Base-by-base conservation (phyloP, 352 stramenopile species). In the Pythium rishiriense region DNA sequence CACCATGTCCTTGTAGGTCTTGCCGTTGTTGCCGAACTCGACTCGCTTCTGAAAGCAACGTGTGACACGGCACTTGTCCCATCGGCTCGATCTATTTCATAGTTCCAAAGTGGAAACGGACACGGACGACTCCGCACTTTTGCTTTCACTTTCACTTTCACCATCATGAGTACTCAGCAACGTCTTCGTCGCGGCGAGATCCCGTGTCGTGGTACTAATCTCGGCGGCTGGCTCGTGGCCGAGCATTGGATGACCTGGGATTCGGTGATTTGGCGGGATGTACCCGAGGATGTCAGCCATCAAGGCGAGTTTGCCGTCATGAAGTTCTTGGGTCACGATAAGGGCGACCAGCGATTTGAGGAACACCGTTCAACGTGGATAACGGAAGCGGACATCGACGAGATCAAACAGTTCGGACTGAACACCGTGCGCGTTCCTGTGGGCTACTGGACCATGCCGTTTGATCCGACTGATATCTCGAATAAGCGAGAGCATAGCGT, bases 191-290 rank as follows among this genome's bases (percentile, higher is more conserved):
- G 62, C 43, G 62, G 62, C 25, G 63, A 70, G 56, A 70, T 65
- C 56, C 63, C 73, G 12, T 81, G 68, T 58, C 77, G 83, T 8
- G 89, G 87, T 4, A 76, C 90, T 12, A 97, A 97, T 66, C 71
- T 96, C 26, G 89, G 87, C 10, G 87, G 89, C 25, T 97, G 89
- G 89, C 75, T 96, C 7, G 69, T 97, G 1, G 63, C 83, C 28
- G 90, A 97, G 72, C 71, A 84, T 51, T 96, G 87, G 74, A 93
- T 97, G 73, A 93, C 83, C 15, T 84, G 78, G 64, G 71, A 85
- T 15, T 85, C 83, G 4, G 82, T 72, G 21, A 91, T 97, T 60
- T 96, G 96, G 80, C 78, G 79, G 26, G 87, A 91, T 54, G 78
- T 90, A 19, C 76, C 70, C 69, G 67, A 29, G 79, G 92, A 75